A percentile compares a stretch with the other conserved stretches of the same genome.
phyloP scores from a whole-genome alignment of 768 basidiomycete species.

The Suillus luteus region DNA sequence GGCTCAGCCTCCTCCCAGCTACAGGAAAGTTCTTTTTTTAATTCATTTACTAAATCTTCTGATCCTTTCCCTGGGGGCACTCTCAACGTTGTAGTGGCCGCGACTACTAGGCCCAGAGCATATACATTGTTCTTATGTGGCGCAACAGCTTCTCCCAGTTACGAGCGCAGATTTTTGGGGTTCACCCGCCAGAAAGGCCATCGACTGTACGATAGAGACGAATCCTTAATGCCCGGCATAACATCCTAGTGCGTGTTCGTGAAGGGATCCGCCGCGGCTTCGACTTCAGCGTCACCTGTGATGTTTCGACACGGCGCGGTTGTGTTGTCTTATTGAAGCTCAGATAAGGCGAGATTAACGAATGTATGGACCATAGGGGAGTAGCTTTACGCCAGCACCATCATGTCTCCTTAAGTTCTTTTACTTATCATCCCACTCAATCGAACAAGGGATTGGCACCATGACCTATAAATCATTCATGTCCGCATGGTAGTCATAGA shows the following conservation, averaged over 20 bases:
- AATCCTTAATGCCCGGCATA: conserved; percentile 2
- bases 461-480: conserved; percentile 6
- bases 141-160: neutral
- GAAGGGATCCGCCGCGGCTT: neutral
- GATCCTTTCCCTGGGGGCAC: conserved; percentile 1
- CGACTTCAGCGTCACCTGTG: neutral
- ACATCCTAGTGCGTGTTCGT: neutral
- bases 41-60: conserved; percentile 5
- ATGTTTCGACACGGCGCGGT: neutral
- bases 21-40: neutral
- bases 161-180: neutral
- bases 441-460: neutral
- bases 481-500: conserved; percentile 3
- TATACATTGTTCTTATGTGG: neutral
- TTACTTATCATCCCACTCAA: neutral
- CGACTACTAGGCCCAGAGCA: neutral
- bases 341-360: neutral
- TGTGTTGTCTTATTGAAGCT: neutral
- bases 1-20: neutral
- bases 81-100: conserved; percentile 1
- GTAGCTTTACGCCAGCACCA: neutral
- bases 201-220: neutral
- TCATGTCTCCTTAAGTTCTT: neutral
- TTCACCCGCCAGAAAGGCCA: neutral
- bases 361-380: neutral